Conservation (phyloP, 2,329 filamentous ascomycete species). For the Lithohypha guttulata region DNA sequence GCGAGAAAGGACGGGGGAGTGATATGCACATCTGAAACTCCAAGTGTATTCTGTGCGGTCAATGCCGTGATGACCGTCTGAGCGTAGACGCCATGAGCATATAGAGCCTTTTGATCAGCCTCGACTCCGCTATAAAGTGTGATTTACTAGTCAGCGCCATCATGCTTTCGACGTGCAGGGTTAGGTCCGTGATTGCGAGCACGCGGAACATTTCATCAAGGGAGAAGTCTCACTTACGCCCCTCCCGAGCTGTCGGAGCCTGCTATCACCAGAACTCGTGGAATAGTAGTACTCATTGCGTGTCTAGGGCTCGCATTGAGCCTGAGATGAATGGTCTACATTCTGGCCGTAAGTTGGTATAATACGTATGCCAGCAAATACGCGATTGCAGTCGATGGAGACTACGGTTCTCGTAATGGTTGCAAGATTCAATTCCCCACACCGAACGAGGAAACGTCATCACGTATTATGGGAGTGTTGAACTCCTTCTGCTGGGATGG, state of each 20-base stretch:
- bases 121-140: conserved; percentile 62
- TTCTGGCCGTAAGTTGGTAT: too few species aligned
- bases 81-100: conserved; percentile 84
- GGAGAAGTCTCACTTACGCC: conserved; percentile 47
- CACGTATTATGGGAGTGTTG: too few species aligned
- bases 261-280: conserved; percentile 66
- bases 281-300: too few species aligned
- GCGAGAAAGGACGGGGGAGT: conserved; percentile 67
- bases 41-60: conserved; percentile 89
- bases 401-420: too few species aligned
- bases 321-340: too few species aligned
- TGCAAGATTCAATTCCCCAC: too few species aligned
- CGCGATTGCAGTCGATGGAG: too few species aligned
- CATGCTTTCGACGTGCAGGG: conserved; percentile 13
- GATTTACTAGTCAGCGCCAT: conserved; percentile 9
- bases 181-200: conserved; percentile 7
- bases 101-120: conserved; percentile 89
- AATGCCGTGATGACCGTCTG: conserved; percentile 92
- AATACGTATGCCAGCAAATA: too few species aligned
- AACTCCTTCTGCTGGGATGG: too few species aligned
- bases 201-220: conserved; percentile 3
- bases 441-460: too few species aligned
- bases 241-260: conserved; percentile 86
- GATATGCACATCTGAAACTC: conserved; percentile 70
- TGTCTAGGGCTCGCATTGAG: too few species aligned